Conservation (phyloP, 345 rosid genomes). For the Melaleuca quinquenervia region DNA sequence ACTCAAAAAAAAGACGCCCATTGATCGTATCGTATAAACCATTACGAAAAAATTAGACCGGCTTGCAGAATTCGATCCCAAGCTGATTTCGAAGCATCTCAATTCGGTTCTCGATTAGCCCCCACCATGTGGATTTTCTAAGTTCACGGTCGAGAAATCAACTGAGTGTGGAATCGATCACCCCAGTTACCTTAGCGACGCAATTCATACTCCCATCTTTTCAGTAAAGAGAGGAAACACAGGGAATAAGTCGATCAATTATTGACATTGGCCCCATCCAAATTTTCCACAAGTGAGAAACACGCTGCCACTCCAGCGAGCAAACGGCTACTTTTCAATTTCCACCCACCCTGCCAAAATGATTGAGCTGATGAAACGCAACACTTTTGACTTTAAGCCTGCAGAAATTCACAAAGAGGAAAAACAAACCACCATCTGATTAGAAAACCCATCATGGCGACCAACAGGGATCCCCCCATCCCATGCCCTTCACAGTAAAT, state of each 20-base stretch:
- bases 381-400: background rate
- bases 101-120: background rate
- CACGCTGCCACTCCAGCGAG: background rate
- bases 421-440: background rate
- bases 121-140: no score
- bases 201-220: background rate
- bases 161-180: fast-evolving
- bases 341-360: background rate
- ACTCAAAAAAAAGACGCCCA: no score
- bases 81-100: fast-evolving
- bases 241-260: background rate
- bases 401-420: background rate
- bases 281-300: background rate
- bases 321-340: background rate
- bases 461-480: background rate
- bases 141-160: fast-evolving
- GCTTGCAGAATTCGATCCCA: no score
- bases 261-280: background rate
- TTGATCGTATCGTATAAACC: no score
- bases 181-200: background rate
- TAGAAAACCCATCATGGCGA: background rate
- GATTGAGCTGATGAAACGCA: background rate
- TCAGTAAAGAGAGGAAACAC: background rate
- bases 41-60: no score
- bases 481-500: no score